phyloP scores from a whole-genome alignment of 2,329 filamentous ascomycete genomes.

The Nigrospora sphaerica region DNA sequence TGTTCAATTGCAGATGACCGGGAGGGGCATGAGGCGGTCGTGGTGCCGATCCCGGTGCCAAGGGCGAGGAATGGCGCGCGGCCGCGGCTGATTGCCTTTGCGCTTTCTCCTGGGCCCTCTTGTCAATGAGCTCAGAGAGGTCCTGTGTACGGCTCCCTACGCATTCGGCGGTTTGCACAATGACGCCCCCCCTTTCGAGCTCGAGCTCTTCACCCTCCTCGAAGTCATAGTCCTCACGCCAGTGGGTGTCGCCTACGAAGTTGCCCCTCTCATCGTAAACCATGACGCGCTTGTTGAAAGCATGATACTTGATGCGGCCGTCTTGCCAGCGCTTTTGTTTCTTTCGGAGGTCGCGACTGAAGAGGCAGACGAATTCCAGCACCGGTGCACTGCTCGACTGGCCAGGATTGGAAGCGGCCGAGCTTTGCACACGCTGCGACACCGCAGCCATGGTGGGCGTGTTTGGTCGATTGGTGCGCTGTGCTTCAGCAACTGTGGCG shows the following conservation, averaged over 20 bases:
- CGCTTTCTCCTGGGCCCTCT: conserved; percentile 52
- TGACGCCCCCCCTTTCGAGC: conserved; percentile 65
- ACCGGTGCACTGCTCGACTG: conserved; percentile 50
- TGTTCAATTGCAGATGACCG: conserved; percentile 28
- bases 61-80: conserved; percentile 21
- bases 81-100: conserved; percentile 37
- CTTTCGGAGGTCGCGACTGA: conserved; percentile 74
- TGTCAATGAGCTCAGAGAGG: conserved; percentile 66
- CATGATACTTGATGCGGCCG: conserved; percentile 79
- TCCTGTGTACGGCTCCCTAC: conserved; percentile 72
- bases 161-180: conserved; percentile 75
- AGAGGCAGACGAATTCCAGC: conserved; percentile 77
- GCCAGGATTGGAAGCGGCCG: conserved; percentile 1
- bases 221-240: conserved; percentile 61
- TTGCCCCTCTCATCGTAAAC: conserved; percentile 78
- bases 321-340: conserved; percentile 95
- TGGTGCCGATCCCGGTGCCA: conserved; percentile 5
- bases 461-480: background rate
- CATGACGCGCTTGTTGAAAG: conserved; percentile 88
- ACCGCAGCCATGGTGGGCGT: conserved; percentile 10
- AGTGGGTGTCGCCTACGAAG: conserved; percentile 79
- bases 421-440: conserved; percentile 7
- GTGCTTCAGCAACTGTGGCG: too few relatives aligned
- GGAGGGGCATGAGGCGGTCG: conserved; percentile 8
- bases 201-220: conserved; percentile 76